phyloP scores from a whole-genome alignment of 192 early-diverging fungal genomes.

The Podochytrium sp. region DNA sequence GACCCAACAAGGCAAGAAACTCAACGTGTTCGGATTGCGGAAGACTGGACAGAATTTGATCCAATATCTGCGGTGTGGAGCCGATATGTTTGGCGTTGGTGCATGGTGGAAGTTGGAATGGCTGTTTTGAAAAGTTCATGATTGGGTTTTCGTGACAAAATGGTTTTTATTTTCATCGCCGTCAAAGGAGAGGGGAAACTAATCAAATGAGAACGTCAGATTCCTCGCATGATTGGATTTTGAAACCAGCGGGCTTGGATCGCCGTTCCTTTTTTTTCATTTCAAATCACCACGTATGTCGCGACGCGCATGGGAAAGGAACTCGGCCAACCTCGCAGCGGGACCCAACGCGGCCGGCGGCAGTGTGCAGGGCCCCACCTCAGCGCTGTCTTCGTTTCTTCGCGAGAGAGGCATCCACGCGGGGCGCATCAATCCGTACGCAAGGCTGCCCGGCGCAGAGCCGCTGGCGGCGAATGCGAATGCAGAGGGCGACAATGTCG shows the following conservation, averaged over 20 bases:
- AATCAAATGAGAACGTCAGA: no score
- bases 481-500: background rate
- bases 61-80: background rate
- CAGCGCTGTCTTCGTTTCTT: conserved; percentile 29
- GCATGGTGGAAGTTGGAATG: no score
- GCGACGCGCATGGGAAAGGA: background rate
- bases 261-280: no score
- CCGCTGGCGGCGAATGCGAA: background rate
- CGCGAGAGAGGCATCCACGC: conserved; percentile 31
- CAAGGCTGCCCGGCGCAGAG: conserved; percentile 1
- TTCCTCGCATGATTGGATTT: no score
- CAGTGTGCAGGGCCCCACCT: conserved; percentile 18
- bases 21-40: conserved; percentile 4
- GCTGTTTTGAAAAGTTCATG: no score
- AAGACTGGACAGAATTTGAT: background rate
- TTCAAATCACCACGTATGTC: no score
- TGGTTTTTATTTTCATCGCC: no score
- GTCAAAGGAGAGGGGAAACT: no score
- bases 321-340: background rate
- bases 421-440: conserved; percentile 29
- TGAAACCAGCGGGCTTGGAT: no score
- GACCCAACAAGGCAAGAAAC: background rate
- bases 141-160: no score
- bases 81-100: background rate
- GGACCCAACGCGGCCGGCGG: no score